Percentiles rank a stretch among this genome's conserved stretches.
These are phyloP conservation scores for Rugosomyces carneus DNA, from an alignment of 1,284 basidiomycete genomes.

Conservation along the genomic window DNA sequence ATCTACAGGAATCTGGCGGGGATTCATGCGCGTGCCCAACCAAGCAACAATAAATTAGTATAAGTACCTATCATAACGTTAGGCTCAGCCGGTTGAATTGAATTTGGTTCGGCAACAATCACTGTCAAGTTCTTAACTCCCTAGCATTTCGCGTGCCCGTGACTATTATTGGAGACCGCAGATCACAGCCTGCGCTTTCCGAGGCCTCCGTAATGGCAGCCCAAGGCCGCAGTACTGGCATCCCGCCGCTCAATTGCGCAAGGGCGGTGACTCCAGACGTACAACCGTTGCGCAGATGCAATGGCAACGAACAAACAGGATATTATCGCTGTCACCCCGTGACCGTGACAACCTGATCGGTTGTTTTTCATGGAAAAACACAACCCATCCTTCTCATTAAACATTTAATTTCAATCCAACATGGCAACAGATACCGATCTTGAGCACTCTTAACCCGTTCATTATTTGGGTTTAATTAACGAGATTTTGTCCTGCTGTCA, in stretches of 20 bases:
- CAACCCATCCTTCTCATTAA: neutral
- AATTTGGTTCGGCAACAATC: slow-evolving; percentile 16
- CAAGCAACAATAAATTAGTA: slow-evolving; percentile 23
- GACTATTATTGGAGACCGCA: slow-evolving; percentile 16
- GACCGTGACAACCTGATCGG: slow-evolving; percentile 7
- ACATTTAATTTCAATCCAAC: neutral
- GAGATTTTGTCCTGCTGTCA: neutral
- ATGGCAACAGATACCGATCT: neutral
- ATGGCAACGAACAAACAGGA: slow-evolving; percentile 18
- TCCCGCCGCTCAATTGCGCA: slow-evolving; percentile 9
- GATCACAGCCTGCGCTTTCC: slow-evolving; percentile 18
- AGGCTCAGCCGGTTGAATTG: slow-evolving; percentile 14
- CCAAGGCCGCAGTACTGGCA: slow-evolving; percentile 4
- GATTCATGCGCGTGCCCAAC: slow-evolving; percentile 16
- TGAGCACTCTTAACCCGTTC: neutral
- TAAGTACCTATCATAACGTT: slow-evolving; percentile 21
- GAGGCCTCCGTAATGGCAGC: slow-evolving; percentile 18
- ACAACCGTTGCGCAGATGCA: slow-evolving; percentile 12
- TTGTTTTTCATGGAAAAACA: slow-evolving; percentile 6
- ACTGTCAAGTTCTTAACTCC: no score
- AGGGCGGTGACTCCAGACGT: slow-evolving; percentile 11
- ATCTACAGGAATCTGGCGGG: slow-evolving; percentile 7
- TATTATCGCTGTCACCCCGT: slow-evolving; percentile 6
- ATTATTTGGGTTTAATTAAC: neutral
- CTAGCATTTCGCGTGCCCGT: slow-evolving; percentile 15